Base-by-base conservation (phyloP, 768 basidiomycete species). In the Termitomyces sp. region DNA sequence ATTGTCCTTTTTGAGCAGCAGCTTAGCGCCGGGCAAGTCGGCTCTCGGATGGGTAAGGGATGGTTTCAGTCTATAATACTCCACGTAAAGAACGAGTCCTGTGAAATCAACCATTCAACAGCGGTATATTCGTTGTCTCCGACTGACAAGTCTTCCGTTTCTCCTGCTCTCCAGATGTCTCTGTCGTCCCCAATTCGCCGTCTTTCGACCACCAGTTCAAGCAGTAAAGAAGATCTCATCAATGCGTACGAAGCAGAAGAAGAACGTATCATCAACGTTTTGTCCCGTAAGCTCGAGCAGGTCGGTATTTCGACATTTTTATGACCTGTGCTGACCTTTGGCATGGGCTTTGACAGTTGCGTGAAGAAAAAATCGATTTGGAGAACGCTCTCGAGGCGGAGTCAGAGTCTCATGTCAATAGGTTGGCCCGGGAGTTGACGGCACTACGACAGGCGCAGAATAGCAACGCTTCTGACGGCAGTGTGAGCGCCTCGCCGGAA, bases 201-300 rank as follows among this genome's bases (percentile, higher is more conserved):
- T n/a, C 67, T 74, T 57, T 85, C 86, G 12, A 74, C 76, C 2
- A 76, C 80, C 36, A 84, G 79, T 66, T 74, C 83, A 41, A 79
- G 76, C 60, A 81, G 74, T 57, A 81, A 81, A 65, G 91, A 93
- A 68, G 87, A 84, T 54, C 78, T 93, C 68, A 93, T 93, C 68
- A 92, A 93, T 71, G 88, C 88, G 22, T 93, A 92, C 70, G 91
- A 93, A 66, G 92, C 91, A 12, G 91, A 94, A 72, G 91, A 94
- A 72, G 92, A 94, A 69, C 84, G 91, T 47, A 92, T 94, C 56
- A 88, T 91, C 63, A 93, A 92, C 60, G 78, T 89, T 7, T 75
- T 94, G 56, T 92, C 88, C 30, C 79, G 91, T 64, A 94, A 93
- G 70, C 77, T 94, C 54, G 90, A 93, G 74, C 81, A 89, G 86